Conservation (phyloP, 169 alveolate species). For the Babesia bovis region DNA sequence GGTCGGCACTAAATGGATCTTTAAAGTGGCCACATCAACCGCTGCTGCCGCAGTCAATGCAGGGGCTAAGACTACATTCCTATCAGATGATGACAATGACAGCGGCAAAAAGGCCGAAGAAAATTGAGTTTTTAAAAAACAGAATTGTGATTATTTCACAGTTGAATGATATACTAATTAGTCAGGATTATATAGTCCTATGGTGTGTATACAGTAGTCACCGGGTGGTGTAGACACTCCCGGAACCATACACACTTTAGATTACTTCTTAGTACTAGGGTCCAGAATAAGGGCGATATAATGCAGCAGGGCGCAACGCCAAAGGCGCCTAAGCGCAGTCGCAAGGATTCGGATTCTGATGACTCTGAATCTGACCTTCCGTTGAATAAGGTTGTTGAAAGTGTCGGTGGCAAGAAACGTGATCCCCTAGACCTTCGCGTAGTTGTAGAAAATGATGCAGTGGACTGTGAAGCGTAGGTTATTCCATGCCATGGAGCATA, state of each 20-base stretch:
- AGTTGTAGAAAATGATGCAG: slow-evolving; percentile 76
- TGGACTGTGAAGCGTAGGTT: slow-evolving; percentile 73
- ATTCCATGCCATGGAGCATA: neutral
- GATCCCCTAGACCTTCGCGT: slow-evolving; percentile 71
- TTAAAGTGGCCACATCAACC: neutral
- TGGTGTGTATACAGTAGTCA: no score
- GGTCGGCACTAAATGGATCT: slow-evolving; percentile 6
- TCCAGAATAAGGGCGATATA: no score
- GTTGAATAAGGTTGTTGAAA: slow-evolving; percentile 29
- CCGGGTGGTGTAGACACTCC: no score
- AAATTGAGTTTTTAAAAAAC: neutral
- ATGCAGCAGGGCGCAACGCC: neutral
- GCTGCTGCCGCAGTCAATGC: slow-evolving; percentile 4
- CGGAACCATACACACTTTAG: no score
- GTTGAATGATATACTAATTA: neutral
- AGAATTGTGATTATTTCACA: neutral
- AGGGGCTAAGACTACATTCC: neutral
- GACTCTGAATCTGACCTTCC: slow-evolving; percentile 36
- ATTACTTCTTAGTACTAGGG: no score
- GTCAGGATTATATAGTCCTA: neutral
- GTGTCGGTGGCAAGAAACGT: slow-evolving; percentile 61
- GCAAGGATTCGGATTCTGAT: slow-evolving; percentile 42
- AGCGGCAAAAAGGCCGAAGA: neutral
- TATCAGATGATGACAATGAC: neutral
- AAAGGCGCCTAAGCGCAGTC: slow-evolving; percentile 29